These are phyloP conservation scores for Penicillium sp. DNA, from an alignment of 2,329 filamentous ascomycete genomes.

Conservation along the genomic window DNA sequence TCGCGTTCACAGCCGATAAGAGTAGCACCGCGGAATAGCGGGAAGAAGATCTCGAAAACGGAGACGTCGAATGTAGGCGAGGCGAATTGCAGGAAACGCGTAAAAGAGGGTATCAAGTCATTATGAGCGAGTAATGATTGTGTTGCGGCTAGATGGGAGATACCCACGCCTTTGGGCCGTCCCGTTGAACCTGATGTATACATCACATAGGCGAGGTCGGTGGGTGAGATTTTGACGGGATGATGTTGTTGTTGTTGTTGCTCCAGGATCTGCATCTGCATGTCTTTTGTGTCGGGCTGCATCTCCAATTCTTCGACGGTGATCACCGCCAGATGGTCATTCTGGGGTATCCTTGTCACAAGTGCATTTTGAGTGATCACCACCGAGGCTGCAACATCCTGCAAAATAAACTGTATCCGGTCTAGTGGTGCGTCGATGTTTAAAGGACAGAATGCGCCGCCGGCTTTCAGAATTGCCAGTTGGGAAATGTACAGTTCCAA, in stretches of 20 bases:
- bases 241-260: not conserved
- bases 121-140: slow-evolving; percentile 85
- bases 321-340: slow-evolving; percentile 31
- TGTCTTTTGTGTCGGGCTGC: not conserved
- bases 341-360: slow-evolving; percentile 28
- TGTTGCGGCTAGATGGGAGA: slow-evolving; percentile 79
- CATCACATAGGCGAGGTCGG: slow-evolving; percentile 78
- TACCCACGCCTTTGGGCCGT: slow-evolving; percentile 81
- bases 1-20: slow-evolving; percentile 73
- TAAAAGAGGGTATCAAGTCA: slow-evolving; percentile 74
- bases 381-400: slow-evolving; percentile 74
- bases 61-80: slow-evolving; percentile 94
- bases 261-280: not conserved
- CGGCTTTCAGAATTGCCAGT: slow-evolving; percentile 78
- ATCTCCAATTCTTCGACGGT: slow-evolving; percentile 31
- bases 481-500: slow-evolving; percentile 78
- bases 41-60: slow-evolving; percentile 94
- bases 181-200: slow-evolving; percentile 93
- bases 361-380: slow-evolving; percentile 64
- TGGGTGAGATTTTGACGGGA: slow-evolving; percentile 34
- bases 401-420: slow-evolving; percentile 77
- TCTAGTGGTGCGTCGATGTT: slow-evolving; percentile 78
- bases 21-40: slow-evolving; percentile 74
- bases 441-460: slow-evolving; percentile 84
- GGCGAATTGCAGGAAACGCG: slow-evolving; percentile 87